These are phyloP conservation scores for Kwoniella sp. DNA, from an alignment of 768 basidiomycete genomes.

Conservation along the genomic window DNA sequence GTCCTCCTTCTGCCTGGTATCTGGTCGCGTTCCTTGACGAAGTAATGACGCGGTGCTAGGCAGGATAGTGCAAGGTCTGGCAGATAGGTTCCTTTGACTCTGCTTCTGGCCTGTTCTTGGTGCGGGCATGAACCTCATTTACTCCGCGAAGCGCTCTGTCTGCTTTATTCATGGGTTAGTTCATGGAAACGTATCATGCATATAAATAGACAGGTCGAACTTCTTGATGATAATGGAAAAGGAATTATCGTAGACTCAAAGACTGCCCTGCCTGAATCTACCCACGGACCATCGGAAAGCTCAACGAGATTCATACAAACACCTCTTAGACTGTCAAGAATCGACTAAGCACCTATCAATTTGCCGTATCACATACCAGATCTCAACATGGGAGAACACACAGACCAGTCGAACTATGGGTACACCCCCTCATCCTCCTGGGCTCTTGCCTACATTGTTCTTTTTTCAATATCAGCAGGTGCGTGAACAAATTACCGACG, in stretches of 20 bases:
- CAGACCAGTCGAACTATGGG: conserved; percentile 38
- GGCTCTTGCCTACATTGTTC: conserved; percentile 46
- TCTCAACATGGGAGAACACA: conserved; percentile 21
- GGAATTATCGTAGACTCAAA: too few relatives aligned
- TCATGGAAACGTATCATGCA: too few relatives aligned
- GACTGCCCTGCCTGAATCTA: too few relatives aligned
- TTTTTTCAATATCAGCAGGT: conserved; percentile 47
- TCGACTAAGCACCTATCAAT: too few relatives aligned
- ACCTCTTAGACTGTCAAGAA: too few relatives aligned
- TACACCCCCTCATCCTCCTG: conserved; percentile 44
- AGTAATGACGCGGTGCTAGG: neutral
- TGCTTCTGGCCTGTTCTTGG: neutral
- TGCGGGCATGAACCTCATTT: conserved; percentile 1
- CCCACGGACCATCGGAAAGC: too few relatives aligned
- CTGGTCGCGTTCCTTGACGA: neutral
- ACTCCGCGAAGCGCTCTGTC: neutral
- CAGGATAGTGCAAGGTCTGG: too few relatives aligned
- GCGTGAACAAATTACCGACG: conserved; percentile 7
- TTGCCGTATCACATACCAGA: neutral
- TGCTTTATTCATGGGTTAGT: neutral
- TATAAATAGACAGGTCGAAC: too few relatives aligned
- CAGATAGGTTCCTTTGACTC: too few relatives aligned
- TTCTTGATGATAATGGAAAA: too few relatives aligned
- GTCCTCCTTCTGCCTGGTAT: neutral
- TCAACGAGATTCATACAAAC: too few relatives aligned